Evolutionary conservation across 2,329 filamentous ascomycete genomes (phyloP).

Genomic region (Pseudopithomyces maydicus): DNA sequence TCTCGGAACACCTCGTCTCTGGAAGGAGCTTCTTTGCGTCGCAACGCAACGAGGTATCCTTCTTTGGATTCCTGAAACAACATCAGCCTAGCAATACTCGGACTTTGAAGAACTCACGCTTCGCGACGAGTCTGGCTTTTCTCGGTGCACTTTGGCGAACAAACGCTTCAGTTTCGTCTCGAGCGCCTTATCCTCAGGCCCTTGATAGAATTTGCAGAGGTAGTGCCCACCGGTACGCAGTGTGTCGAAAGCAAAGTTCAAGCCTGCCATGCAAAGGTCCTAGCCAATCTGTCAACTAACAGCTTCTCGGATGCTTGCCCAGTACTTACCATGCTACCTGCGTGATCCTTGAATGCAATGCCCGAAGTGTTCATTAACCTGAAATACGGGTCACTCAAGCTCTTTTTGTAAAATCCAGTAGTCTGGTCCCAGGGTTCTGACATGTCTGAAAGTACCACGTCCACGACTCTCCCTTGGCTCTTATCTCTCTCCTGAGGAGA

Average conservation of each 20-base stretch:
- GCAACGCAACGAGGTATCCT: constrained; percentile 81
- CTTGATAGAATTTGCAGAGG: constrained; percentile 97
- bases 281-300: constrained; percentile 44
- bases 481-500: constrained; percentile 42
- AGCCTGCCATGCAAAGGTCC: constrained; percentile 87
- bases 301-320: not conserved
- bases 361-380: constrained; percentile 99
- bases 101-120: constrained; percentile 60
- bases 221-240: constrained; percentile 85
- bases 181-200: constrained; percentile 79
- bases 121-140: constrained; percentile 91
- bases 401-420: constrained; percentile 79
- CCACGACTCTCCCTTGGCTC: constrained; percentile 67
- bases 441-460: constrained; percentile 98
- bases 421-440: constrained; percentile 92
- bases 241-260: constrained; percentile 84
- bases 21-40: constrained; percentile 62
- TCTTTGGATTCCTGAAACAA: constrained; percentile 75
- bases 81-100: not conserved
- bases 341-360: constrained; percentile 83
- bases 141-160: constrained; percentile 79
- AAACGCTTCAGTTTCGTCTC: constrained; percentile 75
- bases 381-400: constrained; percentile 90
- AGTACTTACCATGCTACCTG: constrained; percentile 85
- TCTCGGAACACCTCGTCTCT: constrained; percentile 53